Evolutionary conservation across 192 early-diverging fungal species (phyloP).

Genomic region (Chytriomyces hyalinus): DNA sequence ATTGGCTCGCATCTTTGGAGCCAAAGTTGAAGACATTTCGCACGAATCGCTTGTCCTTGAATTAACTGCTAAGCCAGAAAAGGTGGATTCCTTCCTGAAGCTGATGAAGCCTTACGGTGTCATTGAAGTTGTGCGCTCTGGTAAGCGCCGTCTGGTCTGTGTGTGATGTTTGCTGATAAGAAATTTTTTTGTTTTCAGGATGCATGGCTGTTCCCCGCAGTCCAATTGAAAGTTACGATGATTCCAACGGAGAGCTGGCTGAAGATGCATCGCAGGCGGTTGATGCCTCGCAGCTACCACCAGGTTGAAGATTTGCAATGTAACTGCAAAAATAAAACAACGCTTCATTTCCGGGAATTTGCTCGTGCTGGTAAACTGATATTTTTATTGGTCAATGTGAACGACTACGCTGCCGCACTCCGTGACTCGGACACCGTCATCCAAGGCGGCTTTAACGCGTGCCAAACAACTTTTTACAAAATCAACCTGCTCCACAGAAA

Average conservation of each 20-base stretch:
- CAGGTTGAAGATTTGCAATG: constrained; percentile 65
- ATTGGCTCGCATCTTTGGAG: constrained; percentile 84
- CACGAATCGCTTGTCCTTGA: constrained; percentile 85
- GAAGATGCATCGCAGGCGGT: constrained; percentile 68
- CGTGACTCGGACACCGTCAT: constrained; percentile 11
- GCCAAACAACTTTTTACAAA: constrained; percentile 6
- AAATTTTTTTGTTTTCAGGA: constrained; percentile 47
- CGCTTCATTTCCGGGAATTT: too few species aligned
- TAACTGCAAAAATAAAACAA: not conserved
- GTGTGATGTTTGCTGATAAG: constrained; percentile 4
- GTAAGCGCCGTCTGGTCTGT: constrained; percentile 41
- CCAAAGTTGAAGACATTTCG: constrained; percentile 85
- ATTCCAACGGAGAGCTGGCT: constrained; percentile 48
- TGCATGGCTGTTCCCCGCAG: constrained; percentile 97
- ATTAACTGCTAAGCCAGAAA: constrained; percentile 82
- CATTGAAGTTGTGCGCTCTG: constrained; percentile 90
- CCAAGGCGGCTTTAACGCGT: not conserved
- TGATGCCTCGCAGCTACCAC: constrained; percentile 92
- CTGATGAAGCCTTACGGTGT: constrained; percentile 94
- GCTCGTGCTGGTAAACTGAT: too few species aligned
- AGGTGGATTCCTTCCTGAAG: constrained; percentile 91
- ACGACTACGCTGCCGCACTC: constrained; percentile 27
- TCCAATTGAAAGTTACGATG: constrained; percentile 77
- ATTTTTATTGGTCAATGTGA: too few species aligned
- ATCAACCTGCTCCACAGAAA: not conserved